Base-by-base conservation (phyloP, 176 grass and related monocot species). In the Stipa capillata region DNA sequence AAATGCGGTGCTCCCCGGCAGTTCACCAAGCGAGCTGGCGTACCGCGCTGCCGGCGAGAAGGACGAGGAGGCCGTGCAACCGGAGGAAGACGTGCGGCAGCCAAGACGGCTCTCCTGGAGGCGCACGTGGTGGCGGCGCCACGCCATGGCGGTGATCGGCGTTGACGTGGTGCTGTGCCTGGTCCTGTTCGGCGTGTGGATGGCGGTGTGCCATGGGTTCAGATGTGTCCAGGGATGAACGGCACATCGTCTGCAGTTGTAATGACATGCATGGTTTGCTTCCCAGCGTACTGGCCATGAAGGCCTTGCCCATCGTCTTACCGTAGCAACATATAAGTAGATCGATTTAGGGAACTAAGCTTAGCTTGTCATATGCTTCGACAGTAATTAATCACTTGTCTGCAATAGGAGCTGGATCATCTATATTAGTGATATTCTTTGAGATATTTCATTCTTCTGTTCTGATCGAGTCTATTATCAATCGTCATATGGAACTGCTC, bases 121-220 rank as follows among this genome's bases (percentile, higher is more conserved):
- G 73, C 52, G 72, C 5, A 1, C 83, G 29, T 90, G 88, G 91
- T 44, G 81, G 88, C 62, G 65, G 84, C 72, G 50, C 14, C 82
- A 90, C 58, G 84, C 83, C 18, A 63, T 70, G 85, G 74, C 72
- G 16, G 87, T 91, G 68, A 77, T 89, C 55, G 62, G 24, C 21
- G 84, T 83, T 33, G 89, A 91, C 72, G 74, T 78, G 32, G 82
- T 88, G 64, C 42, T 97, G 67, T 91, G 87, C 85, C 79, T 97
- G 45, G 34, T 97, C 17, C 80, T 94, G 71, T 90, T 91, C 64
- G 78, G 54, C 44, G 73, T 88, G 74, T 97, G 94, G 94, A 59
- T 94, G 68, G 79, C 33, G 0, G 89, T 90, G 71, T 97, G 94
- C 76, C 44, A 82, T 41, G 94, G 94, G 11, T 90, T 97, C 50